Conservation (phyloP, 768 basidiomycete genomes). For the Boletus speciosus region DNA sequence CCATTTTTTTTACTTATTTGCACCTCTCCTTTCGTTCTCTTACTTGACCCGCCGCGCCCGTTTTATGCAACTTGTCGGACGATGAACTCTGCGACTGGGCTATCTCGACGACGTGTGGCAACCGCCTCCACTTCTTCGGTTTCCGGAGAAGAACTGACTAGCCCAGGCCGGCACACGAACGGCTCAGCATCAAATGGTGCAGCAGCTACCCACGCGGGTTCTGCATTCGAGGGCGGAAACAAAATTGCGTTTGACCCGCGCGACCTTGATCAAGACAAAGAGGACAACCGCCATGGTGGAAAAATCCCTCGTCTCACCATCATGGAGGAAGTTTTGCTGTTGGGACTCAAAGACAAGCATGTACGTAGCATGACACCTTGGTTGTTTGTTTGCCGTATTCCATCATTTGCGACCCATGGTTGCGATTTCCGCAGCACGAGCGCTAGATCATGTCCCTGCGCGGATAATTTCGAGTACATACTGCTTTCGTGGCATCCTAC, state of each 20-base stretch:
- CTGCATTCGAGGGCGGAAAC: constrained; percentile 80
- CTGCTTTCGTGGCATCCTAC: constrained; percentile 21
- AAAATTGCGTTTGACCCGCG: constrained; percentile 93
- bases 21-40: constrained; percentile 2
- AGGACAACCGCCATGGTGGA: constrained; percentile 62
- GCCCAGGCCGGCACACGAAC: constrained; percentile 28
- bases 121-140: constrained; percentile 37
- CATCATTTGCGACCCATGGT: constrained; percentile 3
- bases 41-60: not conserved
- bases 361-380: constrained; percentile 40
- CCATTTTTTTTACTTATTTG: not conserved
- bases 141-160: constrained; percentile 37
- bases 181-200: constrained; percentile 29
- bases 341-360: constrained; percentile 97
- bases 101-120: constrained; percentile 57
- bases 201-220: constrained; percentile 62
- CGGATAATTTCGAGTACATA: constrained; percentile 1
- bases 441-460: constrained; percentile 2
- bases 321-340: constrained; percentile 93
- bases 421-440: constrained; percentile 19
- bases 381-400: constrained; percentile 6
- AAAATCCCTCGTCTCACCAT: constrained; percentile 84
- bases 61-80: constrained; percentile 24
- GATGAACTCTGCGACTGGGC: constrained; percentile 52
- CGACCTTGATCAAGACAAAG: constrained; percentile 72